A percentile compares a stretch with the other conserved stretches of the same genome.
Conservation (phyloP, 108 stramenopile species). For the Pseudonitzschia pungens region DNA sequence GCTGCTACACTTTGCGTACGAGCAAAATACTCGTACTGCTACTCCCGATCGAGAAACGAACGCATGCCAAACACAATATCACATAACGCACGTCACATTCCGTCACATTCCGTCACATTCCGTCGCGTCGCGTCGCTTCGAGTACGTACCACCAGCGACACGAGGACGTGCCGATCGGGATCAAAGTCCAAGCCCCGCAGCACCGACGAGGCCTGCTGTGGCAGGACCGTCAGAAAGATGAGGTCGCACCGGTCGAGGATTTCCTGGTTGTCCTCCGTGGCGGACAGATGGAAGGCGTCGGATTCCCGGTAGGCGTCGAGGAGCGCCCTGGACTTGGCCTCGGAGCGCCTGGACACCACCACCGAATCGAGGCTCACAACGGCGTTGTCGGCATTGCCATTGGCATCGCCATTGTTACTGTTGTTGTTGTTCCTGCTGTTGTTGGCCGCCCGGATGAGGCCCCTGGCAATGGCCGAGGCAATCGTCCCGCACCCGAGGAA, state of each 20-base stretch:
- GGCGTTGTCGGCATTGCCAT: not conserved
- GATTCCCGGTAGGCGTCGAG: slow-evolving; percentile 36
- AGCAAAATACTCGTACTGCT: too few relatives aligned
- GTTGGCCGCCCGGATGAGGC: slow-evolving; percentile 39
- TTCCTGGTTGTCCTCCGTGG: slow-evolving; percentile 64
- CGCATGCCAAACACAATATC: too few relatives aligned
- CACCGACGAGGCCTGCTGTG: slow-evolving; percentile 54
- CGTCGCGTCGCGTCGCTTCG: too few relatives aligned
- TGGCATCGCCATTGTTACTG: not conserved
- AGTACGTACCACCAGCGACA: slow-evolving; percentile 68
- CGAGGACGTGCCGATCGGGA: slow-evolving; percentile 53
- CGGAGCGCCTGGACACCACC: slow-evolving; percentile 61
- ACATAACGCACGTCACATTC: too few relatives aligned
- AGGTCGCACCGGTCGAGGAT: slow-evolving; percentile 68
- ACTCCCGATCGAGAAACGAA: too few relatives aligned
- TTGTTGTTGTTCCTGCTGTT: not conserved
- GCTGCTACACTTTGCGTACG: too few relatives aligned
- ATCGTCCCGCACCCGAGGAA: slow-evolving; percentile 87
- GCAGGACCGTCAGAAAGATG: slow-evolving; percentile 76
- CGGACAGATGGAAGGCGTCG: too few relatives aligned
- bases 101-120: too few relatives aligned
- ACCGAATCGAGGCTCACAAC: slow-evolving; percentile 33
- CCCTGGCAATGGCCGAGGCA: slow-evolving; percentile 71
- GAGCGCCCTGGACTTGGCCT: slow-evolving; percentile 48
- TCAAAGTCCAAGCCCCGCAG: slow-evolving; percentile 53